These are phyloP conservation scores for Alternaria sp. DNA, from an alignment of 2,329 filamentous ascomycete genomes.

Conservation along the genomic window DNA sequence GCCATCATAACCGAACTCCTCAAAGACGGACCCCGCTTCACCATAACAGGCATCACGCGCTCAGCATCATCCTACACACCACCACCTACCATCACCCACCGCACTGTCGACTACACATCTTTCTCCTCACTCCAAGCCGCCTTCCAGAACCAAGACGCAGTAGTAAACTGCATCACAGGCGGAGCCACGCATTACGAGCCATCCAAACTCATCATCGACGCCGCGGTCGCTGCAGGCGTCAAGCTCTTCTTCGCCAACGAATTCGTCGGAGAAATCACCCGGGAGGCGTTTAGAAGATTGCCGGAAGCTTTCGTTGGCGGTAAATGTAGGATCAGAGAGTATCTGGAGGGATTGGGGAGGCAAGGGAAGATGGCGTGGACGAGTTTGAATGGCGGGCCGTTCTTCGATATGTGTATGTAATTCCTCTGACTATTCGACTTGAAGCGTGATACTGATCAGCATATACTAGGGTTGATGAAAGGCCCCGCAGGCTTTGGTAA, in stretches of 20 bases:
- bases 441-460: neutral
- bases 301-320: conserved; percentile 35
- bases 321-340: conserved; percentile 34
- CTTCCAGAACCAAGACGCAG: conserved; percentile 62
- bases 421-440: neutral
- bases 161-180: conserved; percentile 58
- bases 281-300: conserved; percentile 31
- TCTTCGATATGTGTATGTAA: conserved; percentile 47
- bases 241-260: conserved; percentile 45
- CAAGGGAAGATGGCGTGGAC: conserved; percentile 37
- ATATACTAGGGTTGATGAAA: conserved; percentile 41
- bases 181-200: conserved; percentile 50
- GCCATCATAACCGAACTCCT: conserved; percentile 39
- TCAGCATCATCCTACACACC: conserved; percentile 24
- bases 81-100: conserved; percentile 26
- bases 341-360: conserved; percentile 31
- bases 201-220: conserved; percentile 52
- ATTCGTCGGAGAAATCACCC: conserved; percentile 36
- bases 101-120: conserved; percentile 34
- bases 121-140: conserved; percentile 41
- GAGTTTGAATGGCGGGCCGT: conserved; percentile 44
- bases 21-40: conserved; percentile 23
- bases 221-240: conserved; percentile 40
- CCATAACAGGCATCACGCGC: conserved; percentile 41
- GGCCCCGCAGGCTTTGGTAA: conserved; percentile 42